Conservation (phyloP, 371 early-diverging fungal genomes). For the Choanephora cucurbitarum region DNA sequence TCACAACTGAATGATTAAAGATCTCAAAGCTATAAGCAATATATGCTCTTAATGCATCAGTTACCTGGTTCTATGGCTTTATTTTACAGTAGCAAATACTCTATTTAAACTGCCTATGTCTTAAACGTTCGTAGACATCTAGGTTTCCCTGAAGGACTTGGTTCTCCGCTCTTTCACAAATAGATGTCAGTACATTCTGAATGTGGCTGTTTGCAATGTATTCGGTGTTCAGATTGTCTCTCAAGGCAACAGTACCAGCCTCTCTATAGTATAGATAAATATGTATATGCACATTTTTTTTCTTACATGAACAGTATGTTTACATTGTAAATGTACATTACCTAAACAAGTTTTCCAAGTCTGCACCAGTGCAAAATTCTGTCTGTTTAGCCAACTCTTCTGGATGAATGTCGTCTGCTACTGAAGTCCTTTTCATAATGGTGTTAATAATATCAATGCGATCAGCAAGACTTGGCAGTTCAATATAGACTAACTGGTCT, state of each 20-base stretch:
- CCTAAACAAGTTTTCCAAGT: conserved; percentile 63
- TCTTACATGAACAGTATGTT: no score
- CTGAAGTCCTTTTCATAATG: conserved; percentile 24
- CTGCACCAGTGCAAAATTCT: conserved; percentile 63
- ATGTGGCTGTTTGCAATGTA: conserved; percentile 25
- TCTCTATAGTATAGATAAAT: conserved; percentile 35
- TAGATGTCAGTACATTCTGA: conserved; percentile 20
- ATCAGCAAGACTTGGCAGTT: conserved; percentile 60
- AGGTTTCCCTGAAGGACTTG: conserved; percentile 30
- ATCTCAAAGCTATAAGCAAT: no score
- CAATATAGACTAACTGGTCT: conserved; percentile 71
- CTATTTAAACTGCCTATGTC: conserved; percentile 1
- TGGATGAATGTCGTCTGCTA: conserved; percentile 38
- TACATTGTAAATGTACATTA: conserved; percentile 15
- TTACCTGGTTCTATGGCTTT: neutral
- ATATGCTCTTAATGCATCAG: no score
- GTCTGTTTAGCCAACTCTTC: conserved; percentile 46
- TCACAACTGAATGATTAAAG: no score
- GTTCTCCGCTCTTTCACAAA: conserved; percentile 33
- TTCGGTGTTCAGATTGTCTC: conserved; percentile 32
- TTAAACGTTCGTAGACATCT: conserved; percentile 31
- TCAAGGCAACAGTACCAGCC: conserved; percentile 57
- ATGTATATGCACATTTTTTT: neutral
- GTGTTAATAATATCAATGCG: conserved; percentile 51
- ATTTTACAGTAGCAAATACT: neutral